Percentiles rank a stretch among this genome's conserved stretches.
These are phyloP conservation scores for Fusarium bactridioides DNA, from an alignment of 2,329 filamentous ascomycete genomes.

Conservation along the genomic window DNA sequence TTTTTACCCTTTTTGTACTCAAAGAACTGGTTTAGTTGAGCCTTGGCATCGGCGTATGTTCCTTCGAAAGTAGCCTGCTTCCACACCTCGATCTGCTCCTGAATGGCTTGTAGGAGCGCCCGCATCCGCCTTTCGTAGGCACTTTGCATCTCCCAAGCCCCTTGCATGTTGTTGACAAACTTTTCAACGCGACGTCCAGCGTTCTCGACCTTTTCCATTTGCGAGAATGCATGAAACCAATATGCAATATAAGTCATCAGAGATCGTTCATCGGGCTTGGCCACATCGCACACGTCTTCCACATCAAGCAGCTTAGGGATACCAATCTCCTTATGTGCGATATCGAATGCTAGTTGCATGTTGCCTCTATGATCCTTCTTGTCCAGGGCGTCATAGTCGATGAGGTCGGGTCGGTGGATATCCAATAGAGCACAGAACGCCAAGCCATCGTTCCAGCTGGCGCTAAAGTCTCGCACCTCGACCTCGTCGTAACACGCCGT, in stretches of 20 bases:
- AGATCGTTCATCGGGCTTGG: constrained; percentile 93
- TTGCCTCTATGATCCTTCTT: constrained; percentile 94
- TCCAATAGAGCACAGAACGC: constrained; percentile 96
- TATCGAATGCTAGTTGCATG: constrained; percentile 98
- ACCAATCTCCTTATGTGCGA: constrained; percentile 94
- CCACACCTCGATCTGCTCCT: constrained; percentile 78
- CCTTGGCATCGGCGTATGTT: constrained; percentile 91
- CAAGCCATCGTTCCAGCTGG: constrained; percentile 96
- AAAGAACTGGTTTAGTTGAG: constrained; percentile 81
- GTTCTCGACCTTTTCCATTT: constrained; percentile 98
- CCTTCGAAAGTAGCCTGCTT: constrained; percentile 83
- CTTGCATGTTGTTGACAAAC: constrained; percentile 98
- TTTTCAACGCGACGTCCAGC: constrained; percentile 96
- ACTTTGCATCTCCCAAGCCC: constrained; percentile 99
- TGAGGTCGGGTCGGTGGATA: constrained; percentile 95
- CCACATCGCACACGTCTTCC: constrained; percentile 96
- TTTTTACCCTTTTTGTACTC: constrained; percentile 92
- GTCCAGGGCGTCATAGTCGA: constrained; percentile 94
- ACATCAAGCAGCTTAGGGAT: constrained; percentile 96
- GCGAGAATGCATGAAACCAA: constrained; percentile 99
- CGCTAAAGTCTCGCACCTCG: constrained; percentile 92
- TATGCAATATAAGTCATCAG: constrained; percentile 99
- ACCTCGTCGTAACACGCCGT: constrained; percentile 98
- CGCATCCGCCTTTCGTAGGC: constrained; percentile 92
- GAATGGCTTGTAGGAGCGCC: constrained; percentile 78